Evolutionary conservation across 2,329 filamentous ascomycete genomes (phyloP).

Genomic region (Colletotrichum echinochloae): DNA sequence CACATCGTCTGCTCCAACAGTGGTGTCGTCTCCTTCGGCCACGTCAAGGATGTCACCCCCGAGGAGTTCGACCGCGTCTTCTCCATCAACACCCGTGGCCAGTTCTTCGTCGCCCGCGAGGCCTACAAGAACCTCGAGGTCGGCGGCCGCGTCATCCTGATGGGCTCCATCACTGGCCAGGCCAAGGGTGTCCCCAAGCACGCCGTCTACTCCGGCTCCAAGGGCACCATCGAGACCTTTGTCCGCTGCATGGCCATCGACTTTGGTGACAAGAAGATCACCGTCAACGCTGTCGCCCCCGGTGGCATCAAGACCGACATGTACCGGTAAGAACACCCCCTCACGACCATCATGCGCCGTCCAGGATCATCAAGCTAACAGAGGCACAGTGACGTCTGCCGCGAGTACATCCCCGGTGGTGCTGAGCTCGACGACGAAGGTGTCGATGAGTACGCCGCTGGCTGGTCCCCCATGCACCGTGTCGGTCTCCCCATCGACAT

Average conservation of each 20-base stretch:
- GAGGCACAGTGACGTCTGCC: constrained; percentile 68
- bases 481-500: constrained; percentile 77
- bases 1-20: constrained; percentile 79
- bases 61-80: constrained; percentile 81
- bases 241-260: constrained; percentile 80
- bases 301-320: constrained; percentile 70
- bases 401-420: constrained; percentile 72
- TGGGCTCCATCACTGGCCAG: constrained; percentile 77
- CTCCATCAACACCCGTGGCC: constrained; percentile 74
- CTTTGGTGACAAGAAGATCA: constrained; percentile 75
- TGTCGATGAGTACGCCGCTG: constrained; percentile 63
- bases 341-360: neutral
- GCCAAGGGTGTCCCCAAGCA: constrained; percentile 77
- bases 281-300: constrained; percentile 75
- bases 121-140: constrained; percentile 77
- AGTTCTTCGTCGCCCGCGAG: constrained; percentile 79
- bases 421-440: constrained; percentile 67
- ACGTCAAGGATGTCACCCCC: constrained; percentile 75
- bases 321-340: constrained; percentile 19
- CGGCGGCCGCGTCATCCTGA: constrained; percentile 78
- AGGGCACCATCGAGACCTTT: constrained; percentile 82
- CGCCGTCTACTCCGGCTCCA: constrained; percentile 79
- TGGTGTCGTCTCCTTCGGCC: constrained; percentile 76
- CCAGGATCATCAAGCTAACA: neutral
- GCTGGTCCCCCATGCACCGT: constrained; percentile 69